A percentile compares a stretch with the other conserved stretches of the same genome.
Conservation (phyloP, 1,284 basidiomycete genomes). For the Pseudozyma sp. region DNA sequence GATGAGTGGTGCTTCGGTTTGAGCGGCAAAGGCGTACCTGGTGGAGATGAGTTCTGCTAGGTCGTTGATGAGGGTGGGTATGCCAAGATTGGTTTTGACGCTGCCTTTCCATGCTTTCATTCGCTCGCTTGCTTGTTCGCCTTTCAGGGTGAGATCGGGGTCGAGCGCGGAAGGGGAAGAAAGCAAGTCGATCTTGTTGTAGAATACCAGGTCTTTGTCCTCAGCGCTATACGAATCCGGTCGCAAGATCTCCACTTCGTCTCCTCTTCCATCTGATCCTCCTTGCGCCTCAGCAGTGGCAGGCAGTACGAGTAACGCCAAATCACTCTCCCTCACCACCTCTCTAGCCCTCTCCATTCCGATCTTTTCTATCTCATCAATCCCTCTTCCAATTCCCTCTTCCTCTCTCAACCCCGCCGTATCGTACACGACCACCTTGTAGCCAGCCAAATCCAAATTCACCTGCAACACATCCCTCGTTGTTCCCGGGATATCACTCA, state of each 20-base stretch:
- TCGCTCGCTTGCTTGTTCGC: not conserved
- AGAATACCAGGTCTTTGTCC: constrained; percentile 72
- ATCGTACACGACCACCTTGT: constrained; percentile 82
- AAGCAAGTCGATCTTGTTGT: constrained; percentile 80
- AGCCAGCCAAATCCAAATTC: constrained; percentile 81
- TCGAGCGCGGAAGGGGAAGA: not conserved
- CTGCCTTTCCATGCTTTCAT: constrained; percentile 75
- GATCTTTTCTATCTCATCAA: constrained; percentile 82
- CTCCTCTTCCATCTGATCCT: not conserved
- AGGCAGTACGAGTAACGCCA: constrained; percentile 82
- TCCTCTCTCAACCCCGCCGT: constrained; percentile 81
- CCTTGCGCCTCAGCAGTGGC: constrained; percentile 72
- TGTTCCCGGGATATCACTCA: constrained; percentile 85
- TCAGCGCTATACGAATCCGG: constrained; percentile 71
- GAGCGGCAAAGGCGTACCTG: constrained; percentile 70
- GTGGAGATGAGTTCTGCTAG: constrained; percentile 74
- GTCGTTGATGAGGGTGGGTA: constrained; percentile 74
- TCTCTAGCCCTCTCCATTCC: constrained; percentile 80
- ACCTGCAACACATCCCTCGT: constrained; percentile 86
- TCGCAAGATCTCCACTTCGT: constrained; percentile 70
- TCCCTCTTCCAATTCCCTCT: not conserved
- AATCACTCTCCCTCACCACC: constrained; percentile 77
- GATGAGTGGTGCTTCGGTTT: constrained; percentile 75
- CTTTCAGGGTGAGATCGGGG: not conserved
- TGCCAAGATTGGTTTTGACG: constrained; percentile 75